Evolutionary conservation across 306 rosid genomes (phyloP).

Genomic region (Ziziphus jujuba): DNA sequence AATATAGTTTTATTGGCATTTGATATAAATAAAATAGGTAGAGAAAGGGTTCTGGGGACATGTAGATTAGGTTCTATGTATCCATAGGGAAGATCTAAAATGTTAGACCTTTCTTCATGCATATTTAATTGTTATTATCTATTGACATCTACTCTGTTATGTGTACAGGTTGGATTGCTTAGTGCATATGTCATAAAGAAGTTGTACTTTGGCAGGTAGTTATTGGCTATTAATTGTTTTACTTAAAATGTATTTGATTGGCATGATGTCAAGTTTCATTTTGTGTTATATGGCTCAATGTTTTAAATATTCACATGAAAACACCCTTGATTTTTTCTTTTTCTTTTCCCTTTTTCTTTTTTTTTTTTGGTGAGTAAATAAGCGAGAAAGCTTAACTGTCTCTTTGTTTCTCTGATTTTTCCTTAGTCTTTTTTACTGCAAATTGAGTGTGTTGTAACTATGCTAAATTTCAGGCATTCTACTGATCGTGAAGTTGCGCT

Average conservation of each 20-base stretch:
- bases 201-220: constrained; percentile 53
- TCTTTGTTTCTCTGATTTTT: too few species aligned
- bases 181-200: constrained; percentile 50
- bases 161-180: constrained; percentile 54
- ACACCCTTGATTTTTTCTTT: too few species aligned
- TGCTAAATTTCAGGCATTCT: constrained; percentile 48
- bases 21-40: not conserved
- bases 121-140: not conserved
- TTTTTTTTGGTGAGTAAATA: too few species aligned
- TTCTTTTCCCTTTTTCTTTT: too few species aligned
- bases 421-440: not conserved
- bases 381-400: too few species aligned
- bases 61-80: not conserved
- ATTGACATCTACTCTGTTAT: constrained; percentile 9
- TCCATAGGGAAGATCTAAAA: not conserved
- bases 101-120: not conserved
- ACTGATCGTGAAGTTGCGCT: constrained; percentile 65
- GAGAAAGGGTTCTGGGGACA: not conserved
- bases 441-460: constrained; percentile 10
- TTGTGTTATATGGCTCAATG: not conserved
- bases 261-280: not conserved
- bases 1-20: not conserved
- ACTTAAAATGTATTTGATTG: not conserved
- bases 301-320: too few species aligned
- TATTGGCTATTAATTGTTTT: not conserved